Percentiles rank a stretch among this genome's conserved stretches.
Conservation (phyloP, 345 rosid species). For the Euphorbia pulcherrima region DNA sequence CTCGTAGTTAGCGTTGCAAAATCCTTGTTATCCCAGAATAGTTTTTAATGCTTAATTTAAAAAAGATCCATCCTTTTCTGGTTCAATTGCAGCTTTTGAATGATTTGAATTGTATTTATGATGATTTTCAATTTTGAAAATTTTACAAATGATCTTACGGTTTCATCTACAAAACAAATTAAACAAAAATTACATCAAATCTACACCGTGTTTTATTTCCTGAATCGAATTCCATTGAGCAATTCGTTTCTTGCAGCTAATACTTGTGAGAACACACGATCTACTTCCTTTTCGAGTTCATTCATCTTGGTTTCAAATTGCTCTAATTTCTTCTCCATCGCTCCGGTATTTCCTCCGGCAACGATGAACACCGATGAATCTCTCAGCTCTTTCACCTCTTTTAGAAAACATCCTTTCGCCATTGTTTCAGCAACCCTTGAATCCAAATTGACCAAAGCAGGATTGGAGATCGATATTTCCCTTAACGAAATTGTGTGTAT, state of each 20-base stretch:
- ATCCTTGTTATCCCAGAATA: conserved; percentile 1
- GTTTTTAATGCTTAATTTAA: not conserved
- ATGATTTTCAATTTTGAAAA: not conserved
- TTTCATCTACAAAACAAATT: conserved; percentile 12
- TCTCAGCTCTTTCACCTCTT: conserved; percentile 47
- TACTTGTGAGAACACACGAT: conserved; percentile 42
- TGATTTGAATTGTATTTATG: not conserved
- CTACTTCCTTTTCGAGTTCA: conserved; percentile 37
- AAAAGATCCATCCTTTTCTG: no score
- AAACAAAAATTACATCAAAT: not conserved
- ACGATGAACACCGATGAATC: conserved; percentile 38
- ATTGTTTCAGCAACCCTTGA: conserved; percentile 17
- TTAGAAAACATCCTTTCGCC: conserved; percentile 29
- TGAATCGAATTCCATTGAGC: conserved; percentile 33
- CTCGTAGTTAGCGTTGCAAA: not conserved
- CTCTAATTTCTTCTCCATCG: conserved; percentile 36
- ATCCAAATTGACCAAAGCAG: conserved; percentile 30
- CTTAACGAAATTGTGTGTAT: conserved; percentile 26
- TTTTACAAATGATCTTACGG: not conserved
- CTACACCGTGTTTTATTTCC: conserved; percentile 10
- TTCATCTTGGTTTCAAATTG: conserved; percentile 41
- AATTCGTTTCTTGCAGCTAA: conserved; percentile 48
- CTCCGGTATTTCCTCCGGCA: conserved; percentile 20
- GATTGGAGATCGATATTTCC: conserved; percentile 18
- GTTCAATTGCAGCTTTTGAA: no score